Base-by-base conservation (phyloP, 108 stramenopile species). In the Skeletonema marinoi region DNA sequence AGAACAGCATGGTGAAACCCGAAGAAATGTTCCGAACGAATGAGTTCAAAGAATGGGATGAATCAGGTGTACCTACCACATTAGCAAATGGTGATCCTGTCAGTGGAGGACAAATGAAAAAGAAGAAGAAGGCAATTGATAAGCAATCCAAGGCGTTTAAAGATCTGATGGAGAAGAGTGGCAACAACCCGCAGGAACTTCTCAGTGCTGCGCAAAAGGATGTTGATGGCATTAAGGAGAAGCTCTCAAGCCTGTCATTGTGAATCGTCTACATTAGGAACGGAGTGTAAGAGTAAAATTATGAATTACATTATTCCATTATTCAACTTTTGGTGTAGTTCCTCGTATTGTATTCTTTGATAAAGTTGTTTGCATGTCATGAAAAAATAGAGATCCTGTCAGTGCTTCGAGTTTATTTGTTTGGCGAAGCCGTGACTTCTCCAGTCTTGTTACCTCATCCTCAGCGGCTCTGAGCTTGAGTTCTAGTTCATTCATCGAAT, bases 21-120 rank as follows among this genome's bases (percentile, higher is more conserved):
- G 56, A 78, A 46, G 78, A 86, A 38, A 50, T 86, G 61, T 86
- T 86, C 38, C 73, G 82, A 58, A 86, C 82, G 21, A 82, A 83
- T 11, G 85, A 86, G 51, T 86, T 83, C 46, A 86, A 83, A 38
- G 87, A 85, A 60, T 88, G 77, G 82, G 83, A 85, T 74, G 88
- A 88, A 62, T 32, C 64, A 33, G 83, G 83, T 33, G 79, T 76
- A 16, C 83, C 83, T 5, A 84, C 70, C 44, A 67, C 58, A 9
- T 51, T 84, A 75, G 79, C 83, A 12, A 77, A 61, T 81, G 83
- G 83, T 4, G 75, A 80, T 31, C 61, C 83, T 32, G 75, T 84
- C n/a, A 76, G 74, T 51, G 75, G 70, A 31, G 83, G 83, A 12
- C 83, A 84, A 56, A 25, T 84, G 19, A 84, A 84, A 68, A 84